Evolutionary conservation across 1,284 basidiomycete species (phyloP).

Genomic region (Heterobasidion irregulare): DNA sequence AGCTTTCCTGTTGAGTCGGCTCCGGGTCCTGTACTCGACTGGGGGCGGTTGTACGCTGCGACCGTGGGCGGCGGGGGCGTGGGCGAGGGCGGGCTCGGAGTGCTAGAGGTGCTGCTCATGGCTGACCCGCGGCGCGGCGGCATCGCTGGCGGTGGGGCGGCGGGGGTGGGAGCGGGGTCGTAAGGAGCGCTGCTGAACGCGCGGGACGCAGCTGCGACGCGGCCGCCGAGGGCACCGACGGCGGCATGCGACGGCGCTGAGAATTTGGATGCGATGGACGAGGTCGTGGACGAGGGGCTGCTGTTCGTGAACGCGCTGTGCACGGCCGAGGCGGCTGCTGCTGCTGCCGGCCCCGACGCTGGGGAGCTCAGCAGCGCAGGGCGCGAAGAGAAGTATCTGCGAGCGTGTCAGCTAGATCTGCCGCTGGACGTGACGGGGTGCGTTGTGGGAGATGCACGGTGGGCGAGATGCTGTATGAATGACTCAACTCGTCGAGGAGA

Average conservation of each 20-base stretch:
- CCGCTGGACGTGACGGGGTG: neutral
- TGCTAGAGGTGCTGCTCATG: neutral
- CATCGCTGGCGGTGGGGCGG: neutral
- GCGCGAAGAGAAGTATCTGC: slow-evolving; percentile 69
- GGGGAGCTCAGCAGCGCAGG: slow-evolving; percentile 44
- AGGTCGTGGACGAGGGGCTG: neutral
- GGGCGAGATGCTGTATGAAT: neutral
- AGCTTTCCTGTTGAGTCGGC: neutral
- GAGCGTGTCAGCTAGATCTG: neutral
- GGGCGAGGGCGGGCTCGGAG: neutral
- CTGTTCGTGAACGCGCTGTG: slow-evolving; percentile 39
- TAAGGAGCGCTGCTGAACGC: slow-evolving; percentile 5
- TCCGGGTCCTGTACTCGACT: neutral
- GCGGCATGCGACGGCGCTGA: neutral
- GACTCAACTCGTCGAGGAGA: slow-evolving; percentile 62
- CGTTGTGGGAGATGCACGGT: neutral
- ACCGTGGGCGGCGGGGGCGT: neutral
- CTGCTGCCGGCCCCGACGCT: neutral
- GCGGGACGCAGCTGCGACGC: slow-evolving; percentile 9
- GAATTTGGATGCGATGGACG: neutral
- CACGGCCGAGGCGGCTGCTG: slow-evolving; percentile 34
- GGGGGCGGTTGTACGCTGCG: neutral
- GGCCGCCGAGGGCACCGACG: slow-evolving; percentile 1
- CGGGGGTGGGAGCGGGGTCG: neutral
- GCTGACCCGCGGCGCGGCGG: neutral